These are phyloP conservation scores for Epichloe sibirici DNA, from an alignment of 2,329 filamentous ascomycete species.

Conservation along the genomic window DNA sequence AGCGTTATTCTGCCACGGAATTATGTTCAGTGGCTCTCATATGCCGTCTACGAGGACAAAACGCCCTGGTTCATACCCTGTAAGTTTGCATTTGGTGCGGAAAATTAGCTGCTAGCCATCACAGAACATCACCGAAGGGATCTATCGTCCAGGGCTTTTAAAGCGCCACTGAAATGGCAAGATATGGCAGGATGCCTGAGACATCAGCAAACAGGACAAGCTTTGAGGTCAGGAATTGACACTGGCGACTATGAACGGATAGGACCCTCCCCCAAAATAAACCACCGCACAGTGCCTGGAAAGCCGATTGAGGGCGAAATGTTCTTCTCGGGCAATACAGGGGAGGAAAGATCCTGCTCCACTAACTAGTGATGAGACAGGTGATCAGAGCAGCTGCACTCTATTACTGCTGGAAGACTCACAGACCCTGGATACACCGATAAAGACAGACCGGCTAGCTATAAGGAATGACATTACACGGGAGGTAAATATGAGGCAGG, in stretches of 20 bases:
- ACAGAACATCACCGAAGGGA: neutral
- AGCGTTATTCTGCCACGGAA: too few species aligned
- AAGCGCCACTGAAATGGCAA: neutral
- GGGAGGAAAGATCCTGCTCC: neutral
- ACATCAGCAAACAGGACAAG: neutral
- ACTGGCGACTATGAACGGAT: neutral
- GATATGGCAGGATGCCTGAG: neutral
- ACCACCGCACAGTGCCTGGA: too few species aligned
- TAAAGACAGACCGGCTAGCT: neutral
- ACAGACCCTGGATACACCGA: constrained; percentile 1
- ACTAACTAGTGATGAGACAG: neutral
- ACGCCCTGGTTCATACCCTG: too few species aligned
- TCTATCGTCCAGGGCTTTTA: too few species aligned
- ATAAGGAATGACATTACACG: too few species aligned
- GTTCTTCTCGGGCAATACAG: neutral
- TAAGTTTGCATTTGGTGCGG: too few species aligned
- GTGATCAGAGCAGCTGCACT: neutral
- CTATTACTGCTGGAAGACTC: neutral
- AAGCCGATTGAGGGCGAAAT: neutral
- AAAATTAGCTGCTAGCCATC: neutral
- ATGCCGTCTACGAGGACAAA: too few species aligned
- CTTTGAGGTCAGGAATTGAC: neutral
- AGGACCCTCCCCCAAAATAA: too few species aligned
- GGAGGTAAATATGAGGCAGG: too few species aligned
- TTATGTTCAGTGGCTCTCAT: too few species aligned